Evolutionary conservation across 441 rosid genomes (phyloP).

Genomic region (Croton laevigatus): DNA sequence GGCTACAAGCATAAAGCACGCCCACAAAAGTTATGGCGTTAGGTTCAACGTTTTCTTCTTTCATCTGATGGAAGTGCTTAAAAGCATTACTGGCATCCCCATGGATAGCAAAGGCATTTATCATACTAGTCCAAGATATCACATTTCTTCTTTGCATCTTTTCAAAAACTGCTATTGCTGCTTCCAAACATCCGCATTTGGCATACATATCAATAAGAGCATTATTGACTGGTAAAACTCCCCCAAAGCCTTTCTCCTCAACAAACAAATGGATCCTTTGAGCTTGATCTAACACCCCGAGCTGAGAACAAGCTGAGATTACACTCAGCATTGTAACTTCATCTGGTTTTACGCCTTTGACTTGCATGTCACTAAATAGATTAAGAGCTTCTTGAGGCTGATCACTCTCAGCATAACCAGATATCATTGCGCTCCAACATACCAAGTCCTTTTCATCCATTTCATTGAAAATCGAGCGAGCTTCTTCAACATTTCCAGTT

Average conservation of each 20-base stretch:
- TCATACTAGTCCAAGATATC: conserved; percentile 65
- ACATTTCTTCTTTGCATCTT: conserved; percentile 41
- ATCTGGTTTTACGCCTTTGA: conserved; percentile 55
- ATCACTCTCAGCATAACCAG: conserved; percentile 45
- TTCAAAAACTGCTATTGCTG: conserved; percentile 49
- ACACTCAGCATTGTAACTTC: conserved; percentile 57
- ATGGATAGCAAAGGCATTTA: conserved; percentile 54
- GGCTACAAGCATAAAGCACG: conserved; percentile 63
- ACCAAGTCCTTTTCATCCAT: conserved; percentile 31
- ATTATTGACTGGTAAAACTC: conserved; percentile 41
- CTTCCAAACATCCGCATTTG: conserved; percentile 52
- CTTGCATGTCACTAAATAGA: conserved; percentile 39
- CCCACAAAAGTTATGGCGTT: conserved; percentile 65
- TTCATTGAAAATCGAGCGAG: conserved; percentile 53
- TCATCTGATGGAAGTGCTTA: conserved; percentile 49
- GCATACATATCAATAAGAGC: conserved; percentile 68
- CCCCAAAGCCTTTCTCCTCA: conserved; percentile 33
- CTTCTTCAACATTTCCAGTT: conserved; percentile 33
- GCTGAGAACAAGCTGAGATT: conserved; percentile 59
- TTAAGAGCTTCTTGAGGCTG: conserved; percentile 38
- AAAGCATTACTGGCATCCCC: conserved; percentile 59
- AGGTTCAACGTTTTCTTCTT: conserved; percentile 37
- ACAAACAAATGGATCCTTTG: conserved; percentile 44
- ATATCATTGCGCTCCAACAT: conserved; percentile 55
- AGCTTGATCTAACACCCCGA: conserved; percentile 52